Conservation (phyloP, 768 basidiomycete genomes). For the Suillus luteus region DNA sequence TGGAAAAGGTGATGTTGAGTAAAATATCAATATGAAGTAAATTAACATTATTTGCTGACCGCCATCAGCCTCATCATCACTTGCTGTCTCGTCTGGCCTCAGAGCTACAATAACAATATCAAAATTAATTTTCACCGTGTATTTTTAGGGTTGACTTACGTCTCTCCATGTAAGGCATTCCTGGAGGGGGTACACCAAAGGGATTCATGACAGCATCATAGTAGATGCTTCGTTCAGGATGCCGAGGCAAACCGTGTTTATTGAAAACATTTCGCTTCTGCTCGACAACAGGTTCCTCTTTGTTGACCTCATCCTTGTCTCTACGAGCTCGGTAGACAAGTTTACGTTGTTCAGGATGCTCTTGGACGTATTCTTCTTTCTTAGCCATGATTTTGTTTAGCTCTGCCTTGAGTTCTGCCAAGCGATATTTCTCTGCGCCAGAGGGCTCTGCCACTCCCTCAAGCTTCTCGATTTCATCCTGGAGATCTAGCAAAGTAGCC, state of each 20-base stretch:
- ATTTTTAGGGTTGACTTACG: slow-evolving; percentile 51
- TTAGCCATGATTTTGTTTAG: slow-evolving; percentile 78
- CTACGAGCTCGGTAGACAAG: slow-evolving; percentile 72
- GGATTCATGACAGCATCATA: slow-evolving; percentile 95
- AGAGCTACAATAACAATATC: slow-evolving; percentile 45
- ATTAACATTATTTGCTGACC: slow-evolving; percentile 22
- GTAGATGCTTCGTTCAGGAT: slow-evolving; percentile 91
- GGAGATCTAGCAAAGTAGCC: slow-evolving; percentile 58
- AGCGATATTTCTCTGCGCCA: slow-evolving; percentile 60
- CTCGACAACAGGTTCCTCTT: slow-evolving; percentile 39
- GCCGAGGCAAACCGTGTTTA: slow-evolving; percentile 81
- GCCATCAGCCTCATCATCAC: slow-evolving; percentile 59
- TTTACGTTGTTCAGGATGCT: slow-evolving; percentile 90
- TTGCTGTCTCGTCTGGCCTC: slow-evolving; percentile 61
- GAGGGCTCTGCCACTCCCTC: slow-evolving; percentile 48
- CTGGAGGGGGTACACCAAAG: slow-evolving; percentile 90
- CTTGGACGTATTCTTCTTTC: slow-evolving; percentile 89
- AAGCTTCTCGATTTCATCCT: slow-evolving; percentile 75
- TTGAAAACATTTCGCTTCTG: slow-evolving; percentile 72
- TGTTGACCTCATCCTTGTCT: slow-evolving; percentile 43
- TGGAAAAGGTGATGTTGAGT: slow-evolving; percentile 6
- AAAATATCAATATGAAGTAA: slow-evolving; percentile 8
- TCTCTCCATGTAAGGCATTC: slow-evolving; percentile 93
- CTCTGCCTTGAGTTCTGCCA: slow-evolving; percentile 74
- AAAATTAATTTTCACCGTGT: slow-evolving; percentile 3